These are phyloP conservation scores for Vishniacozyma victoriae DNA, from an alignment of 768 basidiomycete genomes.

Conservation along the genomic window DNA sequence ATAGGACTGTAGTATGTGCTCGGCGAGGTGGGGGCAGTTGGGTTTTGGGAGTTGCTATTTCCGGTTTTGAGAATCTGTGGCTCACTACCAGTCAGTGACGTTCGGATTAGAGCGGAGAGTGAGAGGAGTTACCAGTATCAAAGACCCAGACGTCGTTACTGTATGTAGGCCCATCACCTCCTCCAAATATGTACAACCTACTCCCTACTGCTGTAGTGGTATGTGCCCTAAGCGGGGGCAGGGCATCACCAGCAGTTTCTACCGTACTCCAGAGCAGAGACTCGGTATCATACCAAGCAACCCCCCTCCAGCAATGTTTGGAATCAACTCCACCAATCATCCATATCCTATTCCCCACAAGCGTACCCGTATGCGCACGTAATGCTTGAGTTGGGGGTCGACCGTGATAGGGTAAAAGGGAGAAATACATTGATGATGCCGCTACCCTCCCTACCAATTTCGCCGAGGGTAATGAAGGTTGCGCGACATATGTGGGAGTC, in stretches of 20 bases:
- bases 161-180: constrained; percentile 74
- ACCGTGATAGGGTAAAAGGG: constrained; percentile 31
- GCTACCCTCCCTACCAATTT: constrained; percentile 8
- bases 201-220: constrained; percentile 69
- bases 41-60: constrained; percentile 23
- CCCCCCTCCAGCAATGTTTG: constrained; percentile 63
- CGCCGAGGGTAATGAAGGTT: constrained; percentile 1
- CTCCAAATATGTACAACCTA: constrained; percentile 76
- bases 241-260: constrained; percentile 66
- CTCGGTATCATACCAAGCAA: constrained; percentile 81
- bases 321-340: constrained; percentile 85
- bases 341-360: constrained; percentile 79
- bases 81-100: constrained; percentile 23
- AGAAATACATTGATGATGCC: constrained; percentile 39
- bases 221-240: constrained; percentile 80
- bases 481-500: neutral
- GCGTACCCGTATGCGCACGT: constrained; percentile 75
- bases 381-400: constrained; percentile 46
- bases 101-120: neutral
- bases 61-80: constrained; percentile 44
- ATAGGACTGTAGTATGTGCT: constrained; percentile 77
- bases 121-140: constrained; percentile 59
- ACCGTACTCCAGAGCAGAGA: constrained; percentile 85
- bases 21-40: constrained; percentile 60
- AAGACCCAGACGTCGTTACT: constrained; percentile 77